Conservation (phyloP, 805 yeast species). For the Ogataea nonfermentans region DNA sequence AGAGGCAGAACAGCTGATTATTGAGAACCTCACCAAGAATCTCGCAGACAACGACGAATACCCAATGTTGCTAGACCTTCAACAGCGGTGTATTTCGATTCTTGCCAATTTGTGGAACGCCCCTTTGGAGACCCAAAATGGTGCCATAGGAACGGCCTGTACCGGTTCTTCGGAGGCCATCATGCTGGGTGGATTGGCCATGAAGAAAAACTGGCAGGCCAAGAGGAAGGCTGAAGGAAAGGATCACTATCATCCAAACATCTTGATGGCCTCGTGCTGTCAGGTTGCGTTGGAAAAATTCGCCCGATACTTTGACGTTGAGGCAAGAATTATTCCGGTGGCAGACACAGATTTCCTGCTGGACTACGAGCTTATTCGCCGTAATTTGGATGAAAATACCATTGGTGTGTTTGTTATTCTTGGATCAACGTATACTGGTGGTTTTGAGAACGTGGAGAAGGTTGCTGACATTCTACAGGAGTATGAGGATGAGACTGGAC, state of each 20-base stretch:
- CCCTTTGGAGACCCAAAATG: constrained; percentile 34
- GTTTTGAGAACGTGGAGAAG: constrained; percentile 72
- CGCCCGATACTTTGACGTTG: constrained; percentile 92
- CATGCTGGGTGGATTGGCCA: constrained; percentile 88
- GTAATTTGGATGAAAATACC: constrained; percentile 82
- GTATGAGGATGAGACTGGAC: constrained; percentile 63
- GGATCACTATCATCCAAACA: constrained; percentile 67
- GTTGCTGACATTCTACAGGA: constrained; percentile 67
- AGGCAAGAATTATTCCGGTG: constrained; percentile 72
- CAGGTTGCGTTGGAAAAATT: constrained; percentile 94
- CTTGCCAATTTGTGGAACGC: constrained; percentile 81
- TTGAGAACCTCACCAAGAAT: constrained; percentile 78
- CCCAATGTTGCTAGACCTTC: constrained; percentile 78
- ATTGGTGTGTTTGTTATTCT: constrained; percentile 86
- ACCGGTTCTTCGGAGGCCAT: constrained; percentile 95
- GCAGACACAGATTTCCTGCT: constrained; percentile 60
- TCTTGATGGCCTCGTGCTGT: constrained; percentile 88
- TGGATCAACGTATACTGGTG: constrained; percentile 93
- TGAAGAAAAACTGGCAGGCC: constrained; percentile 88
- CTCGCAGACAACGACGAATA: constrained; percentile 93
- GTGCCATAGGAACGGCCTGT: constrained; percentile 82
- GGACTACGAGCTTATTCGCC: constrained; percentile 57
- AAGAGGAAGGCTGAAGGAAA: constrained; percentile 58
- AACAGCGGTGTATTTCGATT: constrained; percentile 79
- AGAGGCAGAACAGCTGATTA: constrained; percentile 50